Evolutionary conservation across 2,329 filamentous ascomycete species (phyloP), one percentile per base, ranked within the genome.

Genomic region (Curvularia verruculosa): DNA sequence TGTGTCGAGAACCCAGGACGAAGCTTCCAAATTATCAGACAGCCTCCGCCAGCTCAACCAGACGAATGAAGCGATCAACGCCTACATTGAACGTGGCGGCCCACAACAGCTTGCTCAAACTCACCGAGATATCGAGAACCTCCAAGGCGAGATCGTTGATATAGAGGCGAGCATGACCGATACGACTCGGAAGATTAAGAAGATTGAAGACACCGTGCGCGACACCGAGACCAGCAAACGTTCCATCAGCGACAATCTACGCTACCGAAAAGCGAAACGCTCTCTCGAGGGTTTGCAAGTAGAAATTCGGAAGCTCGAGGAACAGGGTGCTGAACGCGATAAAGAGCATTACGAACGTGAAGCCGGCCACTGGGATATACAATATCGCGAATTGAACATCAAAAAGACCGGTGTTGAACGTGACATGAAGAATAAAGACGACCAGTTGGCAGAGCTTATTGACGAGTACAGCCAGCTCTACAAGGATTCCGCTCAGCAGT

Each of bases 221-320:
- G 91, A 92, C 69, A 90, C 91, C 54, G 90, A 93, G 62, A 87
- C 88, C 56, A 93, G 88, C 54, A 94, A 92, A 78, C 89, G 91
- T 67, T 92, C 91, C 62, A 96, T 99, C 66, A 83, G 83, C 21
- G 92, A 98, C 73, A 99, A 99, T 68, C 80, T 98, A 49, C 88
- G 88, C 60, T 96, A 92, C 74, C 90, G 95, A 56, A 89, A 89
- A 71, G 89, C 90, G 59, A 82, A 87, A 54, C 84, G 87, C 52
- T 83, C 88, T 36, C 82, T 97, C 1, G 83, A 90, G 40, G 80
- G 80, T 3, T 83, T 97, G 6, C 80, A 85, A 52, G 75, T 76
- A 18, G 90, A 95, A 58, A 93, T 99, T 61, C 76, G 80, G 39
- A 85, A 90, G 57, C 83, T 99, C 5, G 87, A 93, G 75, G 83